Evolutionary conservation across 2,329 filamentous ascomycete genomes (phyloP), one percentile per base, ranked within the genome.

Genomic region (Nothophoma quercina): DNA sequence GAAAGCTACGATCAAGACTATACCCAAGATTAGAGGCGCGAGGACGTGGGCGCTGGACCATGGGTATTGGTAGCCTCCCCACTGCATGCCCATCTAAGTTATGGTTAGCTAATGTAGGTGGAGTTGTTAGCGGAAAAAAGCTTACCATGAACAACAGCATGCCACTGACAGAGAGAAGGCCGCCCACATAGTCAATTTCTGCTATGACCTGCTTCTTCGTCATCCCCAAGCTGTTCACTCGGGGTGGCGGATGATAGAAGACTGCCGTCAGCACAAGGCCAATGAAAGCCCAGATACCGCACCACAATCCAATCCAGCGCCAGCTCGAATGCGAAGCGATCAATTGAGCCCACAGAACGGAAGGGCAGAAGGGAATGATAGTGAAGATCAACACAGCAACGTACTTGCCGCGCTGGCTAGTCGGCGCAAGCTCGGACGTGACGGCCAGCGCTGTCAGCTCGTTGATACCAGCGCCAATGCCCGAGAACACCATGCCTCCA

Each of bases 391-490:
- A 70, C 1, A 79, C 69, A 4, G 83, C 82, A 25, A 87, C 82
- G 64, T 88, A 88, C 64, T 80, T 80, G 10, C 85, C 87, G 36
- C 87, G 81, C 72, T 88, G 84, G 5, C 80, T 76, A 5, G 84
- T 85, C 2, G 87, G 87, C 1, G 85, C 87, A 58, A 89, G 80
- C 66, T 90, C 87, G 1, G 85, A 84, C 1, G 86, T 87, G 19
- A 82, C 87, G 30, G 87, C 86, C 16, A 90, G 74, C 7, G 87
- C 85, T 4, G 85, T 89, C 32, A 89, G 73, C 68, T 89, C 86
- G 61, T 85, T 85, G 62, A 89, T 82, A 10, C 87, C 87, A 7
- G 86, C 85, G 28, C 86, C 87, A 6, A 84, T 76, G 3, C 87
- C 87, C 13, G 85, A 79, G 58, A 89, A 77, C 2, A 79, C 77